phyloP scores from a whole-genome alignment of 139 green algal genomes.

The Microglena sp. region DNA sequence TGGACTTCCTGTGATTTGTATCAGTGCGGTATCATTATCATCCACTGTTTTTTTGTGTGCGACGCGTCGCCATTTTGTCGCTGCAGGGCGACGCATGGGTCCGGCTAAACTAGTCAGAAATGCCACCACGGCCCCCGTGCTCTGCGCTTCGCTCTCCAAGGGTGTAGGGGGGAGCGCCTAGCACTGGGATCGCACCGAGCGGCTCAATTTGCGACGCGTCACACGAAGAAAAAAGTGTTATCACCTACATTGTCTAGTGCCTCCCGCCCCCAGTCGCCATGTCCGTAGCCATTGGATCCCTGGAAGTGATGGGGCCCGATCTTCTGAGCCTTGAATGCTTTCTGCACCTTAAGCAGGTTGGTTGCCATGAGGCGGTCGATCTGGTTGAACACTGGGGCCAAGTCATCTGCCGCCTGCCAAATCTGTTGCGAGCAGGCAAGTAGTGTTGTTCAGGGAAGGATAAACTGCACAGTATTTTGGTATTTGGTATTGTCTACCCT shows the following conservation, averaged over 20 bases:
- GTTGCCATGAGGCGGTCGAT: conserved; percentile 59
- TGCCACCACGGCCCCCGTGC: too few relatives aligned
- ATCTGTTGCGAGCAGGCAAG: conserved; percentile 27
- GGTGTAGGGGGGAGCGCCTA: too few relatives aligned
- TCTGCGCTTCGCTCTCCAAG: too few relatives aligned
- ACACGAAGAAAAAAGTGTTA: too few relatives aligned
- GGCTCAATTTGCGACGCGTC: too few relatives aligned
- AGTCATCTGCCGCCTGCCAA: conserved; percentile 29
- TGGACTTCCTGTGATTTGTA: too few relatives aligned
- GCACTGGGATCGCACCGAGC: too few relatives aligned
- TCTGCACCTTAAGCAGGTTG: conserved; percentile 63
- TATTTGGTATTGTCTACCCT: neutral
- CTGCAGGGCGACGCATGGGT: too few relatives aligned
- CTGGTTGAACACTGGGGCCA: conserved; percentile 44
- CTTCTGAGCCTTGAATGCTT: conserved; percentile 41
- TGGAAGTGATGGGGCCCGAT: conserved; percentile 84
- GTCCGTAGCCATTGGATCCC: conserved; percentile 87
- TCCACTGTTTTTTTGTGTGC: too few relatives aligned
- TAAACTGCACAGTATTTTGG: neutral
- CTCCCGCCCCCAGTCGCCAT: conserved; percentile 79
- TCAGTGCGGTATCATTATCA: too few relatives aligned
- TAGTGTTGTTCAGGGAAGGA: neutral
- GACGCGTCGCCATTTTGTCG: too few relatives aligned
- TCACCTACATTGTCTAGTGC: conserved; percentile 66
- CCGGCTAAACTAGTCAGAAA: too few relatives aligned